Conservation (phyloP, 176 grass and related monocot genomes). For the Ensete ventricosum region DNA sequence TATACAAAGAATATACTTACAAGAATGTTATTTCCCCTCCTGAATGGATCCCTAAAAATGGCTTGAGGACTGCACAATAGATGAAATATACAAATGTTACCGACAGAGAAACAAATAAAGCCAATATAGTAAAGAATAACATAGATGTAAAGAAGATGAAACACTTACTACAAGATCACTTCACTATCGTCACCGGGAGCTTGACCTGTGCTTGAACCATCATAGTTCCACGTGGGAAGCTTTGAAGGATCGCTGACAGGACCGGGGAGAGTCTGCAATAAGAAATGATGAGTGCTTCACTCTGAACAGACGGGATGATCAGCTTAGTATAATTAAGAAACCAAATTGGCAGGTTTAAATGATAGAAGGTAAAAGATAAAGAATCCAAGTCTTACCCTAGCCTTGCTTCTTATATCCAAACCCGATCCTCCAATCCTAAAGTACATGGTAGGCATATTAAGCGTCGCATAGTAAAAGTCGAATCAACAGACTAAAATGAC, state of each 20-base stretch:
- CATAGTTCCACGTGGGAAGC: slow-evolving; percentile 95
- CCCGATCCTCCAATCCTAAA: slow-evolving; percentile 98
- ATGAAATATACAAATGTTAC: not conserved
- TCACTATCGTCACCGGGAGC: slow-evolving; percentile 90
- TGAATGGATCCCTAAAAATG: slow-evolving; percentile 97
- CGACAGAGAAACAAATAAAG: not conserved
- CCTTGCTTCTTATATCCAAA: slow-evolving; percentile 95
- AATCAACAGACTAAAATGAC: not conserved
- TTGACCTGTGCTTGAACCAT: slow-evolving; percentile 93
- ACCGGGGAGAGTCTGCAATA: slow-evolving; percentile 49
- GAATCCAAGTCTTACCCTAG: slow-evolving; percentile 47
- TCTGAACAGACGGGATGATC: not conserved
- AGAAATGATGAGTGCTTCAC: not conserved
- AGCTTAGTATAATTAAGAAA: not conserved
- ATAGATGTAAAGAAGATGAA: not conserved
- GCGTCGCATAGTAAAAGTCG: not conserved
- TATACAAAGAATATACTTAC: slow-evolving; percentile 32
- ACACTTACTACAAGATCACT: slow-evolving; percentile 94
- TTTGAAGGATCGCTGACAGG: slow-evolving; percentile 68
- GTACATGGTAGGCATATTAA: not conserved
- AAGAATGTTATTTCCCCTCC: slow-evolving; percentile 93
- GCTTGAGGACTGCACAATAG: slow-evolving; percentile 70
- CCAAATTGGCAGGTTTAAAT: not conserved
- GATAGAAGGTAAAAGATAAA: not conserved
- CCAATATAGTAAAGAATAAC: not conserved